Evolutionary conservation across 129 eudicot species (phyloP), one percentile per base, ranked within the genome.

Genomic region (Artemisia argyi): DNA sequence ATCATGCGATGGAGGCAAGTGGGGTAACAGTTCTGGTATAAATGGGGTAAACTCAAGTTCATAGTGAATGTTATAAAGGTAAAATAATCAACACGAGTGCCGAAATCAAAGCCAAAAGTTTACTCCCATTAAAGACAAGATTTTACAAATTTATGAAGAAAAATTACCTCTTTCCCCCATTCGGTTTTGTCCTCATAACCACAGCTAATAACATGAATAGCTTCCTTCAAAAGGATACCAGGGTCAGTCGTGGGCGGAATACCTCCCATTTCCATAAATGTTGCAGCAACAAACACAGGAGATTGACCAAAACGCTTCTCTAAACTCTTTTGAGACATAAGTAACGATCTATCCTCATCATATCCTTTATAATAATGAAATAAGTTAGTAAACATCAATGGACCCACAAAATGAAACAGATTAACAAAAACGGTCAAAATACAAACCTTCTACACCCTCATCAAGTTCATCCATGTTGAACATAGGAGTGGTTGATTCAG

Each of bases 271-370:
- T 90, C 97, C 94, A 90, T 90, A 71, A 90, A 87, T 3, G 97
- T 87, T 14, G 97, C 94, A 47, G 97, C 91, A 71, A 90, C 86
- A 71, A 90, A 90, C 32, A 90, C 94, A 1, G 97, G 89, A 51
- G 94, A 90, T 76, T 90, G 97, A 77, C 97, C 97, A 66, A 90
- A 90, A 11, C 97, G 85, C 79, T 90, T 90, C 80, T 90, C 97
- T 68, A 90, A 82, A 73, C 90, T 87, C 83, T 83, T 90, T 58
- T 90, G 97, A 69, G 97, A 90, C 91, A 90, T 85, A 49, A 90
- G 89, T 71, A 87, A 87, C 12, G 89, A 83, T 78, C 83, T 85
- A 70, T 90, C 97, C 51, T 87, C 97, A 26, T 90, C 97, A 63
- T 90, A 90, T 52, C 94, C 97, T 90, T 81, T 39, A 39, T 13